Percentiles rank a stretch among this genome's conserved stretches.
Evolutionary conservation across 2,329 filamentous ascomycete genomes (phyloP).

Genomic region (Diaporthe nobilis): DNA sequence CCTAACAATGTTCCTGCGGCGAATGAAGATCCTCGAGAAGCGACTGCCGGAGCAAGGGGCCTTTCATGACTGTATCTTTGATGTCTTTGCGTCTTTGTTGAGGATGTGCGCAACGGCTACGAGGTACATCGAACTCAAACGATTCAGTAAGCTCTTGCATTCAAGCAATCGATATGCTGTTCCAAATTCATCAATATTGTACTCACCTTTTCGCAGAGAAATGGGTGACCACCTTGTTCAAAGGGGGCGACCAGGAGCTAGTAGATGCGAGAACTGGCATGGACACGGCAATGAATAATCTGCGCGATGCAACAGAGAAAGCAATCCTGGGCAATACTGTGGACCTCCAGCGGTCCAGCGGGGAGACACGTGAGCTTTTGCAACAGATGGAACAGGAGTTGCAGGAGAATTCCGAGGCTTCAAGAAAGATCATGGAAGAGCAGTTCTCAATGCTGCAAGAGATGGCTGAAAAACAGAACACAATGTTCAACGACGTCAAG

Average conservation of each 20-base stretch:
- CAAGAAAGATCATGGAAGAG: background rate
- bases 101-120: slow-evolving; percentile 52
- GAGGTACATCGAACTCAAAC: slow-evolving; percentile 52
- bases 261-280: background rate
- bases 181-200: too few species aligned
- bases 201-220: background rate
- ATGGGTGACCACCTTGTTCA: slow-evolving; percentile 1
- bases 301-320: slow-evolving; percentile 2
- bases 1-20: slow-evolving; percentile 7
- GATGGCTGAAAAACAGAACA: slow-evolving; percentile 12
- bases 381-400: slow-evolving; percentile 20
- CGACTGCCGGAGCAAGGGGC: slow-evolving; percentile 51
- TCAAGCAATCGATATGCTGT: too few species aligned
- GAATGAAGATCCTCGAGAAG: slow-evolving; percentile 30
- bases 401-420: background rate
- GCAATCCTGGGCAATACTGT: background rate
- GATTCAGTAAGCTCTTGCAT: slow-evolving; percentile 46
- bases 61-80: slow-evolving; percentile 53
- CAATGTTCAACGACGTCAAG: slow-evolving; percentile 1
- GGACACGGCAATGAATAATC: slow-evolving; percentile 7
- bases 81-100: slow-evolving; percentile 54
- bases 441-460: background rate
- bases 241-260: slow-evolving; percentile 4
- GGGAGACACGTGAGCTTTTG: slow-evolving; percentile 1
- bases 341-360: background rate